phyloP scores from a whole-genome alignment of 306 rosid genomes.

The Citrullus mucosospermus region DNA sequence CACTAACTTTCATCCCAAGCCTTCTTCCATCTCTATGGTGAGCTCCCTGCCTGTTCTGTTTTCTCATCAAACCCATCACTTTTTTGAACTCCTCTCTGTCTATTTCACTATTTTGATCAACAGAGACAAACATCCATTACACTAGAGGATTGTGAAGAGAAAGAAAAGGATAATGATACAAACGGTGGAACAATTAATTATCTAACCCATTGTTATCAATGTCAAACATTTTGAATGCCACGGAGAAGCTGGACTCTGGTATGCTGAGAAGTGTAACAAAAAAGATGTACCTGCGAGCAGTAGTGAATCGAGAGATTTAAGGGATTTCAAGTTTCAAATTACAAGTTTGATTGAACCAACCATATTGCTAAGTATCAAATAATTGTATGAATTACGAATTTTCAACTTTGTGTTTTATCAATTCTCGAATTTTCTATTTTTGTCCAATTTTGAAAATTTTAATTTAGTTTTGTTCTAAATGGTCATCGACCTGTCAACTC shows the following conservation, averaged over 20 bases:
- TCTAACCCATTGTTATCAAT: constrained; percentile 56
- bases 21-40: constrained; percentile 33
- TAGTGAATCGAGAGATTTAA: too few species aligned
- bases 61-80: constrained; percentile 68
- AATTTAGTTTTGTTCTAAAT: too few species aligned
- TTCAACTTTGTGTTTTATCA: too few species aligned
- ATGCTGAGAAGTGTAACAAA: constrained; percentile 71
- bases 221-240: constrained; percentile 83
- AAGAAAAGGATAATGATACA: neutral
- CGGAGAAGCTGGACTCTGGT: constrained; percentile 61
- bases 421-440: too few species aligned
- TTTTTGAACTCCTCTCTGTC: constrained; percentile 58
- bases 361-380: too few species aligned
- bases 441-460: too few species aligned
- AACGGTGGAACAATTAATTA: neutral
- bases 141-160: neutral
- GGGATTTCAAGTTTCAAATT: too few species aligned
- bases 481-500: too few species aligned
- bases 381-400: too few species aligned
- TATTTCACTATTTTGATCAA: constrained; percentile 30
- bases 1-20: constrained; percentile 24
- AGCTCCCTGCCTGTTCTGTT: constrained; percentile 52
- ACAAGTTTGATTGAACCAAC: too few species aligned
- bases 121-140: too few species aligned
- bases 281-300: constrained; percentile 42